Evolutionary conservation across 805 yeast genomes (phyloP).

Genomic region (Starmerella potacharoeniae): DNA sequence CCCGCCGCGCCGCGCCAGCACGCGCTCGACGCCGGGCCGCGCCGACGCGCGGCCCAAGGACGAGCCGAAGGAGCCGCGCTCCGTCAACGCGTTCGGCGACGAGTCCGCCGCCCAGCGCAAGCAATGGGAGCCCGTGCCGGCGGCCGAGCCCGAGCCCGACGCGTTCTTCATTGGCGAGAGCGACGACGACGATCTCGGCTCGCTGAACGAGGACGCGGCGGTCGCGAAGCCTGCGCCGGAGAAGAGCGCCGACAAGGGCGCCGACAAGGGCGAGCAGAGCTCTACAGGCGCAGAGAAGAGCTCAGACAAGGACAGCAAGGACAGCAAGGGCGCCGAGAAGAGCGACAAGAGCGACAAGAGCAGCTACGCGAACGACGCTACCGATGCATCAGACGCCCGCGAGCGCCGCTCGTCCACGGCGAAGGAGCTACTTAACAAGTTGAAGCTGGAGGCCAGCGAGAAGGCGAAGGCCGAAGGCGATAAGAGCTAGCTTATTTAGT

Average conservation of each 20-base stretch:
- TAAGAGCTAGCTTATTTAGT: neutral
- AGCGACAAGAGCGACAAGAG: constrained; percentile 1
- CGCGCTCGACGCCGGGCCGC: neutral
- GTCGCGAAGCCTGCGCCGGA: neutral
- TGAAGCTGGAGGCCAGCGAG: constrained; percentile 1
- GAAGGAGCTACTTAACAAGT: constrained; percentile 8
- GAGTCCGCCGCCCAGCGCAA: constrained; percentile 5
- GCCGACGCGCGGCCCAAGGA: neutral
- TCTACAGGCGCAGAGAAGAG: neutral
- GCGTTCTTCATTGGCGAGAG: constrained; percentile 27
- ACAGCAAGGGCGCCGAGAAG: neutral
- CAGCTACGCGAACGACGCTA: neutral
- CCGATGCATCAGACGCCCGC: neutral
- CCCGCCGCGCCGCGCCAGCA: neutral
- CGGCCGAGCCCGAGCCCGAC: constrained; percentile 22
- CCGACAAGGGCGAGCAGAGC: neutral
- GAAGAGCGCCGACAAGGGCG: neutral
- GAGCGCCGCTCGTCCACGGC: constrained; percentile 4
- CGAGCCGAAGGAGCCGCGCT: constrained; percentile 4
- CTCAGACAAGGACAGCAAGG: neutral
- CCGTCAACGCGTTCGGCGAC: constrained; percentile 26
- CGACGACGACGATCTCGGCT: constrained; percentile 22
- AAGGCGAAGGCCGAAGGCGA: neutral
- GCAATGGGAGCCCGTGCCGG: neutral
- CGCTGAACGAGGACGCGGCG: constrained; percentile 16